These are phyloP conservation scores for Penicillium bovifimosum DNA, from an alignment of 495 filamentous ascomycete genomes.

Conservation along the genomic window DNA sequence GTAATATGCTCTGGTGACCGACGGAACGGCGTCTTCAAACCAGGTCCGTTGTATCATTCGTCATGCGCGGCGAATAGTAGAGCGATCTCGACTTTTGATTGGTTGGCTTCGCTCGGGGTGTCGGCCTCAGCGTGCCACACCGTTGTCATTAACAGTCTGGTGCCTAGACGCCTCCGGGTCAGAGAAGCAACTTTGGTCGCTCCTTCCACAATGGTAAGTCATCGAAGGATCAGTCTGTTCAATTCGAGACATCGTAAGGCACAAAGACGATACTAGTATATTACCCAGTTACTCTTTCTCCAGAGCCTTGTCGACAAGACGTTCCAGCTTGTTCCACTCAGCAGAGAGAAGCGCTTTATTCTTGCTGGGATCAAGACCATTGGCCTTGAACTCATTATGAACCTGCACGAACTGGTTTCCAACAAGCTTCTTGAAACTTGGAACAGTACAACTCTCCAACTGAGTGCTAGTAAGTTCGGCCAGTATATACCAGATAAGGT, in stretches of 20 bases:
- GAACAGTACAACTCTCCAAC: slow-evolving; percentile 30
- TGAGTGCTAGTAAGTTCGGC: slow-evolving; percentile 39
- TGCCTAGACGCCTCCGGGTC: too few species aligned
- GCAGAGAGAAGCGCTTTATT: slow-evolving; percentile 19
- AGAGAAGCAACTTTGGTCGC: background rate
- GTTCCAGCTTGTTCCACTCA: slow-evolving; percentile 37
- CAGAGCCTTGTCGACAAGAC: slow-evolving; percentile 23
- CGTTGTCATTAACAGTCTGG: too few species aligned
- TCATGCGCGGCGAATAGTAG: too few species aligned
- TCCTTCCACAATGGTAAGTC: background rate
- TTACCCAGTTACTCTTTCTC: slow-evolving; percentile 13
- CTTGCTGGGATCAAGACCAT: slow-evolving; percentile 28
- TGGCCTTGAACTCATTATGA: slow-evolving; percentile 25
- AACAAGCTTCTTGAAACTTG: slow-evolving; percentile 32
- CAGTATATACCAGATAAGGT: slow-evolving; percentile 34
- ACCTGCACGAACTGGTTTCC: slow-evolving; percentile 28
- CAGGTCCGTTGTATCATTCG: too few species aligned
- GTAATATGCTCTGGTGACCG: too few species aligned
- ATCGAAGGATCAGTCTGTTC: too few species aligned
- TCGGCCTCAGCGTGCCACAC: too few species aligned
- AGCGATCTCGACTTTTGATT: too few species aligned
- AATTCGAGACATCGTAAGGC: background rate
- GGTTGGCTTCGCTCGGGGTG: too few species aligned
- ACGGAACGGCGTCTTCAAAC: too few species aligned
- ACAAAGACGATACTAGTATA: background rate